Base-by-base conservation (phyloP, 1,284 basidiomycete genomes). In the Blastosporella zonata region DNA sequence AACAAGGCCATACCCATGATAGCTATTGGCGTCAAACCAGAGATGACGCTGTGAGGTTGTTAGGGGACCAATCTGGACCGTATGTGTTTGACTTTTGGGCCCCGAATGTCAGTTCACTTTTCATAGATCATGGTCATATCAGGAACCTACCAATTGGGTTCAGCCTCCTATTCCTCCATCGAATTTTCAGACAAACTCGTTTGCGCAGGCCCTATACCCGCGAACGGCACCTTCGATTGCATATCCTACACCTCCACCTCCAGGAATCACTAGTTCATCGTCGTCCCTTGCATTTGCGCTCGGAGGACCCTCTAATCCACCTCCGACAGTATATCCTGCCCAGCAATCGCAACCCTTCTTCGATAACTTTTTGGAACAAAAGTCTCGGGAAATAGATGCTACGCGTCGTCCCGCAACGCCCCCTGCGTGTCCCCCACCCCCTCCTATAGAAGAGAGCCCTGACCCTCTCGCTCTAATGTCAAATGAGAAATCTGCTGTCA, bases 271-370 rank as follows among this genome's bases (percentile, higher is more conserved):
- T 29, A 70, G 71, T n/a, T 79, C 84, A 0, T 84, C 84, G 1
- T 87, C 86, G 12, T 87, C 86, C 8, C 74, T 89, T 46, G 84
- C 87, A 1, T 73, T 74, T 61, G 86, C 86, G 6, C 73, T 89
- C n/a, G 83, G 80, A 8, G 69, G 72, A 21, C 75, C 77, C 0
- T 56, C 63, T 5, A 56, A 62, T 7, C 55, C 52, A 21, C 55
- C 43, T 2, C 46, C 53, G 20, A 43, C 43, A 18, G 58, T 67
- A 13, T 77, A 76, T 55, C 65, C 69, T n/a, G 71, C 81, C 5
- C 70, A 77, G 43, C 79, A 87, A 39, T 87, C 85, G 1, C 62
- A 70, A 3, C 61, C 67, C 1, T 87, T 84, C 60, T 86, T 86
- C 61, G 74, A 83, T 51, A 67, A 75, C 22, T 85, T 85, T 59